Evolutionary conservation across 345 rosid genomes (phyloP), one percentile per base, ranked within the genome.

Genomic region (Hibiscus tridactylites): DNA sequence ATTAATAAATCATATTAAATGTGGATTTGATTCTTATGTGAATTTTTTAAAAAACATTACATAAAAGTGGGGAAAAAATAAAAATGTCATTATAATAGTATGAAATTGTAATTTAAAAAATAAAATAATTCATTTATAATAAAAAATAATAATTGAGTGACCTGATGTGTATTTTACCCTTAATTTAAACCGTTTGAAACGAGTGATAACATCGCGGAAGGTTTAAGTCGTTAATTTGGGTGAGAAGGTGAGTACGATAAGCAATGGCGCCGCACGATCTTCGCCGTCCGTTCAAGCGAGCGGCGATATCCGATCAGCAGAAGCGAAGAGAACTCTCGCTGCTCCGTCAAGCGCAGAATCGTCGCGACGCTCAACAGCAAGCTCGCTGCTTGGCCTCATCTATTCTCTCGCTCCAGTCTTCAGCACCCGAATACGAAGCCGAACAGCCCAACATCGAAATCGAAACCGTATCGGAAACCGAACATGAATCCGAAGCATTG

Each of bases 261-360:
- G 67, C 47, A 29, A 91, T 92, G 96, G 90, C 96, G 66, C 86
- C 95, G 21, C 90, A 80, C 75, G 97, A 91, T 69, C 46, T 78
- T 63, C 97, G 93, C 73, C 97, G 97, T 68, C 96, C 97, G 68
- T 90, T 88, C 81, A 95, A 95, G 75, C 83, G 88, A 71, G 85
- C 89, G 16, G 84, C 86, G 50, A 83, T 95, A 79, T 92, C 97
- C 81, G 99, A 92, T 74, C 99, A 95, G 57, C 93, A 92, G 83
- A 78, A 84, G 78, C 96, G 97, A 9, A 77, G 99, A 33, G 39
- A 60, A 8, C 42, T 62, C 47, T 91, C 97, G 5, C 81, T 94
- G 46, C 88, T 81, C 76, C 87, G 98, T 0, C 96, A 94, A 74
- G 79, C 81, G 16, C 97, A 94, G 78, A 71, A 79, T 56, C 98